Conservation (phyloP, 2,329 filamentous ascomycete species). For the Amylocarpus encephaloides region DNA sequence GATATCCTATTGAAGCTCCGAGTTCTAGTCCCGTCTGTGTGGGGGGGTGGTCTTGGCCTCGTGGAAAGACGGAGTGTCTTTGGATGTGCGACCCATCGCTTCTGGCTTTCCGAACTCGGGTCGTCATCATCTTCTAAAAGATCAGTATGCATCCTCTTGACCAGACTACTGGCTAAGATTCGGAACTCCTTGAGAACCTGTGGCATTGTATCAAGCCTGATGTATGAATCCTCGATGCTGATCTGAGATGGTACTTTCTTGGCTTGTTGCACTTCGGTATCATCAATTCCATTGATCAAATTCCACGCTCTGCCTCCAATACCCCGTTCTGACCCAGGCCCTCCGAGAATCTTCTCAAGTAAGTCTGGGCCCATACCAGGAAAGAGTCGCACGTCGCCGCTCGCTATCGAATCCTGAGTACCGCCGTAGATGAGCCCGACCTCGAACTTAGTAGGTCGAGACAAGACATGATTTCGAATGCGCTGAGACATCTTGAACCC, state of each 20-base stretch:
- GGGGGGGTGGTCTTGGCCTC: slow-evolving; percentile 50
- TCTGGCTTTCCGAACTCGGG: slow-evolving; percentile 11
- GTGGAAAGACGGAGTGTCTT: slow-evolving; percentile 77
- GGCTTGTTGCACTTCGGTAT: slow-evolving; percentile 64
- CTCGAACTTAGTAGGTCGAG: slow-evolving; percentile 36
- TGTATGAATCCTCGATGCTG: slow-evolving; percentile 90
- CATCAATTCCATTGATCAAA: slow-evolving; percentile 75
- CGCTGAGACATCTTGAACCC: slow-evolving; percentile 71
- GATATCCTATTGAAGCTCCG: slow-evolving; percentile 66
- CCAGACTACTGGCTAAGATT: slow-evolving; percentile 61
- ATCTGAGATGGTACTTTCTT: slow-evolving; percentile 76
- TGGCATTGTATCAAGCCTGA: slow-evolving; percentile 56
- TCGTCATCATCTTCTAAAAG: slow-evolving; percentile 45
- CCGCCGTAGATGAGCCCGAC: slow-evolving; percentile 41
- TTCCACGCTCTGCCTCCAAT: slow-evolving; percentile 69
- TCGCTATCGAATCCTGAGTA: slow-evolving; percentile 53
- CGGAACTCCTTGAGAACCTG: slow-evolving; percentile 62
- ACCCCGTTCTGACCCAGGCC: slow-evolving; percentile 63
- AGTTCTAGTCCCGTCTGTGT: slow-evolving; percentile 46
- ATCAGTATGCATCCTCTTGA: slow-evolving; percentile 74
- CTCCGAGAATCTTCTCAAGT: slow-evolving; percentile 64
- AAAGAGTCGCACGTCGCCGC: slow-evolving; percentile 56
- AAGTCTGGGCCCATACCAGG: slow-evolving; percentile 55
- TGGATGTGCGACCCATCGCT: slow-evolving; percentile 70
- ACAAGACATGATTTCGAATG: slow-evolving; percentile 55